These are phyloP conservation scores for Dillenia suffruticosa DNA, from an alignment of 164 flowering plant species.

Conservation along the genomic window DNA sequence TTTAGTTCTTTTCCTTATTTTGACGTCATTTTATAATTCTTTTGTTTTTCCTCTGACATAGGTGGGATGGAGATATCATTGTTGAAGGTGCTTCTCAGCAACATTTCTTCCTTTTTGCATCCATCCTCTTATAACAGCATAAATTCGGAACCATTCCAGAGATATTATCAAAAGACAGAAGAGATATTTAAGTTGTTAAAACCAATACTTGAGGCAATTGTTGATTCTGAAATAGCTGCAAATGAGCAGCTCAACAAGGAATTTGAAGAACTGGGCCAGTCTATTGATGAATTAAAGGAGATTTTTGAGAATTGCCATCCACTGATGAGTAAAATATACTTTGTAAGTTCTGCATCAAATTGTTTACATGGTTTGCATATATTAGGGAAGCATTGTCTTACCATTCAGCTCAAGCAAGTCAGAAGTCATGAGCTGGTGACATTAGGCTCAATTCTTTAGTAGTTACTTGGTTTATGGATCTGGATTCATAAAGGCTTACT, in stretches of 20 bases:
- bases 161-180: constrained; percentile 55
- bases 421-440: not conserved
- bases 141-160: constrained; percentile 45
- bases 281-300: constrained; percentile 55
- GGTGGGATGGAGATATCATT: constrained; percentile 80
- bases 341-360: constrained; percentile 45
- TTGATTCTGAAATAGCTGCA: constrained; percentile 47
- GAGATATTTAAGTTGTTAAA: constrained; percentile 61
- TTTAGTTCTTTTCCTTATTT: too few species aligned
- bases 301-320: constrained; percentile 65
- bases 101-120: constrained; percentile 41
- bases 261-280: constrained; percentile 47
- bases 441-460: too few species aligned
- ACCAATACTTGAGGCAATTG: constrained; percentile 58
- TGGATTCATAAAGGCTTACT: too few species aligned
- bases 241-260: constrained; percentile 45
- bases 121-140: constrained; percentile 42
- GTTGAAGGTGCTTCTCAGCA: constrained; percentile 58
- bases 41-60: constrained; percentile 16
- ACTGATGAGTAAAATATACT: constrained; percentile 70
- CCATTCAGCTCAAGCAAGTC: not conserved
- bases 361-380: not conserved
- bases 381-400: not conserved
- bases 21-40: too few species aligned
- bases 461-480: too few species aligned